Conservation (phyloP, 2,329 filamentous ascomycete species). For the Leptographium radiaticola region DNA sequence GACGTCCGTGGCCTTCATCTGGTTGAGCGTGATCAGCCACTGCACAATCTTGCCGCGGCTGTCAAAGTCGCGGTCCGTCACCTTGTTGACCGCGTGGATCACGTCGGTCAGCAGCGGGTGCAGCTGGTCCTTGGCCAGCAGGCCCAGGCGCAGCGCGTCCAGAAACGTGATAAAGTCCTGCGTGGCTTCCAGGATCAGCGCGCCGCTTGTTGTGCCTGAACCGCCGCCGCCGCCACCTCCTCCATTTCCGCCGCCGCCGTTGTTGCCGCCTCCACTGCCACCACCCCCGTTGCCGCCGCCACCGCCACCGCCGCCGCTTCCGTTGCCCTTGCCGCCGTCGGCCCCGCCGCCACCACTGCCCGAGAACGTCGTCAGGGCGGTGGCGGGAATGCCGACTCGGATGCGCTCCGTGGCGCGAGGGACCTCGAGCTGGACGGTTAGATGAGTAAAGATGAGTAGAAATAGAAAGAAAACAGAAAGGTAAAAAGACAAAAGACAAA, state of each 20-base stretch:
- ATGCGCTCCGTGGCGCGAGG: constrained; percentile 88
- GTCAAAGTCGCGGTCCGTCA: constrained; percentile 90
- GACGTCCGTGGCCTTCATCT: constrained; percentile 94
- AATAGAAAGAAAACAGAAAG: background rate
- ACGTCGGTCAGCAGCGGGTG: constrained; percentile 90
- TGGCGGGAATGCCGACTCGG: constrained; percentile 84
- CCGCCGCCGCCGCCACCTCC: constrained; percentile 25
- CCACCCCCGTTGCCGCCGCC: constrained; percentile 41
- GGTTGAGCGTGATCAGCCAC: constrained; percentile 93
- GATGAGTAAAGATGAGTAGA: background rate
- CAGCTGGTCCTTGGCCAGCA: constrained; percentile 90
- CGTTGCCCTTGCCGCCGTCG: constrained; percentile 24
- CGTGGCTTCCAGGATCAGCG: constrained; percentile 76
- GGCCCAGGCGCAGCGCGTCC: constrained; percentile 82
- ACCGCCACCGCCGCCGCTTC: constrained; percentile 28
- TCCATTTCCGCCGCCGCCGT: constrained; percentile 28
- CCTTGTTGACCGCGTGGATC: constrained; percentile 94
- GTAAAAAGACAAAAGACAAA: background rate
- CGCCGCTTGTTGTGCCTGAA: constrained; percentile 37
- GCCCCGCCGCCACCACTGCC: constrained; percentile 27
- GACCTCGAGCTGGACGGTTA: constrained; percentile 61
- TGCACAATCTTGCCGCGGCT: constrained; percentile 94
- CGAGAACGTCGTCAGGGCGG: constrained; percentile 42
- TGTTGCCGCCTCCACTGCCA: constrained; percentile 53
- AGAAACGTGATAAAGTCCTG: constrained; percentile 98